Evolutionary conservation across 78 protist species (phyloP).

Genomic region (Blattamonas nauphoetae): DNA sequence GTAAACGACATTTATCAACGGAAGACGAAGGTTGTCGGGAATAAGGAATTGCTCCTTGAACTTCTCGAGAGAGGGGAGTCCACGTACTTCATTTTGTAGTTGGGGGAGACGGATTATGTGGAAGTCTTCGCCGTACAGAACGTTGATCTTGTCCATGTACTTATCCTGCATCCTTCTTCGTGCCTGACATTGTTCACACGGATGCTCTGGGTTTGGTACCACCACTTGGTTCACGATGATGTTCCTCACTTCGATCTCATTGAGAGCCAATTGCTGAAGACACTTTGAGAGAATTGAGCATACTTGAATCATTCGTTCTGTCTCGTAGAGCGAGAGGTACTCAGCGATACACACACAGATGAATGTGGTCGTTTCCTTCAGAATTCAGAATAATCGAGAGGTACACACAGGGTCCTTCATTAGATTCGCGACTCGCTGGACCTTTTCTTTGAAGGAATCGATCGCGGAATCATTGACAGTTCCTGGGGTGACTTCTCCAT

Average conservation of each 20-base stretch:
- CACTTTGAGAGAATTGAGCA: too few species aligned
- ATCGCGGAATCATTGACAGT: background rate
- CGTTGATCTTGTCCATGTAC: background rate
- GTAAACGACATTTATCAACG: too few species aligned
- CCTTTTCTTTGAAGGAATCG: background rate
- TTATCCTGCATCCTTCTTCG: background rate
- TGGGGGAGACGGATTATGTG: background rate
- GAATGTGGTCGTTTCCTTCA: slow-evolving; percentile 75
- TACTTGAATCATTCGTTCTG: slow-evolving; percentile 89
- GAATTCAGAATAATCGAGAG: background rate
- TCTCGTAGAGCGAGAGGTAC: slow-evolving; percentile 93
- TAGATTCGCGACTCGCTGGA: background rate
- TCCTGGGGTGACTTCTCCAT: background rate
- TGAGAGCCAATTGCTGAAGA: too few species aligned
- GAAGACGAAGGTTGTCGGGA: too few species aligned
- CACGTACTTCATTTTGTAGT: background rate
- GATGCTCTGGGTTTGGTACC: too few species aligned
- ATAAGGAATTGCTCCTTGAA: too few species aligned
- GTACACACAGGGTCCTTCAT: background rate
- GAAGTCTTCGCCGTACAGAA: background rate
- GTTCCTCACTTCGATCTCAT: too few species aligned
- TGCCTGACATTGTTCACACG: background rate
- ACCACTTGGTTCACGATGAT: too few species aligned
- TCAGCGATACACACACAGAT: slow-evolving; percentile 96
- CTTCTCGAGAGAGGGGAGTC: too few species aligned